Percentiles rank a stretch among this genome's conserved stretches.
phyloP scores from a whole-genome alignment of 495 filamentous ascomycete genomes.

The Penicillium alfredii region DNA sequence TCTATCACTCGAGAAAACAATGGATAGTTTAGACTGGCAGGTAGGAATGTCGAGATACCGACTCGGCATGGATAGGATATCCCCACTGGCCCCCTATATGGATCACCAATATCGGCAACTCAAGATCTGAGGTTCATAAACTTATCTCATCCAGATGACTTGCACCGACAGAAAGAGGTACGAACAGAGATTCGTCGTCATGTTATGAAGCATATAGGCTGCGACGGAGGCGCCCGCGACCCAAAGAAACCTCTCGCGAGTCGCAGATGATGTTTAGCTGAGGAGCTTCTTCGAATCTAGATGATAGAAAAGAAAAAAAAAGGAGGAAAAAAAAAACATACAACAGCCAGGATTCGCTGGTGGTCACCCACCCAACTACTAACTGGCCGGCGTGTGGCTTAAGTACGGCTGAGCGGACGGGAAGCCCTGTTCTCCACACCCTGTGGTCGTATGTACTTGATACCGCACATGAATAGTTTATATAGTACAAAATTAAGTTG shows the following conservation, averaged over 20 bases:
- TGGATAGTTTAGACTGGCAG: constrained; percentile 3
- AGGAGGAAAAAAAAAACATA: too few species aligned
- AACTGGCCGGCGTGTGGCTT: too few species aligned
- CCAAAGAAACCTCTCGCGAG: constrained; percentile 2
- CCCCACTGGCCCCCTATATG: background rate
- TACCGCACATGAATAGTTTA: background rate
- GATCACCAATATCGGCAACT: constrained; percentile 1
- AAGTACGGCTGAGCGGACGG: background rate
- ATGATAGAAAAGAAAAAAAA: too few species aligned
- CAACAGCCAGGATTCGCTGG: too few species aligned
- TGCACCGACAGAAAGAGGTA: constrained; percentile 3
- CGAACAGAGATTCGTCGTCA: constrained; percentile 10
- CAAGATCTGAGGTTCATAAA: constrained; percentile 8
- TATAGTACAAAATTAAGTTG: too few species aligned
- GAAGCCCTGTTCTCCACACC: background rate
- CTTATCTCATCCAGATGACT: constrained; percentile 9
- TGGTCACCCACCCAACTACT: too few species aligned
- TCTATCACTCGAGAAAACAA: constrained; percentile 1
- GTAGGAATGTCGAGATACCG: background rate
- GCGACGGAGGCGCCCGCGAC: constrained; percentile 6
- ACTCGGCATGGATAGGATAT: constrained; percentile 1
- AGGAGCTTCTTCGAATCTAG: too few species aligned
- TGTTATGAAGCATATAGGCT: constrained; percentile 8
- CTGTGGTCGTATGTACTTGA: background rate
- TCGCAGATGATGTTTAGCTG: too few species aligned